Percentiles rank a stretch among this genome's conserved stretches.
Evolutionary conservation across 371 early-diverging fungal species (phyloP).

Genomic region (Mortierella sp.): DNA sequence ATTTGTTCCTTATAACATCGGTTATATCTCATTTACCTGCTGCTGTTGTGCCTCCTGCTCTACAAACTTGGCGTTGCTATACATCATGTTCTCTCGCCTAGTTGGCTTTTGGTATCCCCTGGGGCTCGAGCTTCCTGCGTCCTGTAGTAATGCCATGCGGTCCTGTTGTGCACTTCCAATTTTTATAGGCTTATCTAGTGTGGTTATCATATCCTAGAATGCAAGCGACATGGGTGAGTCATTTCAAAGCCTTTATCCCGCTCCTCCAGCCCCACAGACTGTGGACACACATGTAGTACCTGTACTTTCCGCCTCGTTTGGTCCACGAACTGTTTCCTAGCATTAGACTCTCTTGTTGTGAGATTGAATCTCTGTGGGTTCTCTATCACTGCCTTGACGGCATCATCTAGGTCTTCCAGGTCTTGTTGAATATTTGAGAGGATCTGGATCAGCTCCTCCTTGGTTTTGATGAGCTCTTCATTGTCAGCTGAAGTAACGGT

Average conservation of each 20-base stretch:
- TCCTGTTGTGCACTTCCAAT: conserved; percentile 44
- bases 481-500: conserved; percentile 72
- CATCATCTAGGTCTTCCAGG: conserved; percentile 69
- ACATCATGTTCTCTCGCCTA: conserved; percentile 52
- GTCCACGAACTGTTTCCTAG: conserved; percentile 60
- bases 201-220: conserved; percentile 35
- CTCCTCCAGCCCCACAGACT: not conserved
- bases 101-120: conserved; percentile 45
- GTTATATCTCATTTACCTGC: conserved; percentile 27
- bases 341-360: conserved; percentile 58
- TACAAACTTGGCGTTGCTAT: conserved; percentile 53
- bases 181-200: conserved; percentile 37
- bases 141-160: conserved; percentile 43
- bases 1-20: too few species aligned
- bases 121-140: conserved; percentile 28
- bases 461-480: conserved; percentile 71
- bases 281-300: conserved; percentile 17
- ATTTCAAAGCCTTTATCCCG: not conserved
- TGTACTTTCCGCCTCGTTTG: conserved; percentile 61
- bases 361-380: conserved; percentile 66
- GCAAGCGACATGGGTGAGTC: not conserved
- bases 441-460: conserved; percentile 63
- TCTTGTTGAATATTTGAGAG: conserved; percentile 66
- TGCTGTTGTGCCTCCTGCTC: conserved; percentile 56
- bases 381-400: conserved; percentile 61